These are phyloP conservation scores for Penicillium expansum DNA, from an alignment of 2,329 filamentous ascomycete genomes.

Conservation along the genomic window DNA sequence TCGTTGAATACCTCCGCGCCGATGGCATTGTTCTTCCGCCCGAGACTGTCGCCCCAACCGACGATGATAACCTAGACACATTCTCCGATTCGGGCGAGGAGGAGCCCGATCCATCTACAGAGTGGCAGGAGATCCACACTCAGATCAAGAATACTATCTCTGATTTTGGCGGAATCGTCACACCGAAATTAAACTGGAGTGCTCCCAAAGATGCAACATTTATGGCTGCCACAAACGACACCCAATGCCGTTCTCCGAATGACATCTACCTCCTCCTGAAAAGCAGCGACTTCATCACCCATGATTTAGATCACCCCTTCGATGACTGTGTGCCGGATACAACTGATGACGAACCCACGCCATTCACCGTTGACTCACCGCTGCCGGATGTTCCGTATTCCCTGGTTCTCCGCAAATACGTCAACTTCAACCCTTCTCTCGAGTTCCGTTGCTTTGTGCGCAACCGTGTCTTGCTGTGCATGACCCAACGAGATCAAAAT, in stretches of 20 bases:
- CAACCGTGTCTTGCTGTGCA: slow-evolving; percentile 71
- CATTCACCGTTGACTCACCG: slow-evolving; percentile 10
- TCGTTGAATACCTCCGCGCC: slow-evolving; percentile 82
- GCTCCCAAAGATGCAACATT: slow-evolving; percentile 93
- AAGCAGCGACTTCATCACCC: slow-evolving; percentile 88
- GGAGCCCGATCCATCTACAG: slow-evolving; percentile 53
- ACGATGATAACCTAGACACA: slow-evolving; percentile 51
- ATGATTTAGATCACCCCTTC: slow-evolving; percentile 91
- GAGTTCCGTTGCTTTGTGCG: slow-evolving; percentile 97
- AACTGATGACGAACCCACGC: slow-evolving; percentile 9
- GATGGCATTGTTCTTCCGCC: slow-evolving; percentile 82
- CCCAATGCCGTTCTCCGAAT: slow-evolving; percentile 83
- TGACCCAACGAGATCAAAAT: slow-evolving; percentile 87
- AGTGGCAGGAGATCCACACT: slow-evolving; percentile 70
- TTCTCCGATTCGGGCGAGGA: slow-evolving; percentile 56
- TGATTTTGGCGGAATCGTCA: slow-evolving; percentile 79
- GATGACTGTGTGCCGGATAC: slow-evolving; percentile 61
- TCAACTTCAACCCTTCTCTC: slow-evolving; percentile 82
- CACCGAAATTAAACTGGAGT: slow-evolving; percentile 96
- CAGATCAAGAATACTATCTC: slow-evolving; percentile 72
- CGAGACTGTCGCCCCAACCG: slow-evolving; percentile 37
- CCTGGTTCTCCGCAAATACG: slow-evolving; percentile 82
- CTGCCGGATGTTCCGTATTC: slow-evolving; percentile 63
- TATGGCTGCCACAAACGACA: slow-evolving; percentile 83
- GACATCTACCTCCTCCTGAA: slow-evolving; percentile 94